phyloP scores from a whole-genome alignment of 768 basidiomycete species.

The Phlebiopsis gigantea region DNA sequence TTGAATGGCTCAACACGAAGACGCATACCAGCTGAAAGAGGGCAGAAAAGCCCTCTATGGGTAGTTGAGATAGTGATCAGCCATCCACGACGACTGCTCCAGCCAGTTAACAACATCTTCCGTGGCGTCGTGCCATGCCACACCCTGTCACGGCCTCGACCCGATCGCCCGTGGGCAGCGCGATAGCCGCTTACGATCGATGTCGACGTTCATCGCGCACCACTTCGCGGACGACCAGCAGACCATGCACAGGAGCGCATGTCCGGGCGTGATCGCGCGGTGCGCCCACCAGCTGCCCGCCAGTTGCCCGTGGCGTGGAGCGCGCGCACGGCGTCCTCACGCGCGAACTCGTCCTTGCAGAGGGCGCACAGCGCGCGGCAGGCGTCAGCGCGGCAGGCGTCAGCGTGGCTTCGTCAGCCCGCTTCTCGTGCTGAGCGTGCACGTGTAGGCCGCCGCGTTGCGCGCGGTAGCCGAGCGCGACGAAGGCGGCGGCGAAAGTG shows the following conservation, averaged over 20 bases:
- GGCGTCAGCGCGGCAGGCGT: not conserved
- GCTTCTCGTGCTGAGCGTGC: not conserved
- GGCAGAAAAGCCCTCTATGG: too few relatives aligned
- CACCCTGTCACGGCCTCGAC: not conserved
- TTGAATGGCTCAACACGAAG: too few relatives aligned
- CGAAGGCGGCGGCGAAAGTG: too few relatives aligned
- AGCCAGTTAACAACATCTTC: not conserved
- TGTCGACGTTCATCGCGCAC: not conserved
- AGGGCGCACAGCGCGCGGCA: not conserved
- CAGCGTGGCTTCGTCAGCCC: not conserved
- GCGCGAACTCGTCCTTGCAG: not conserved
- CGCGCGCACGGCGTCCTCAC: not conserved
- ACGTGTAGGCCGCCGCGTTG: too few relatives aligned
- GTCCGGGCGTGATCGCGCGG: not conserved
- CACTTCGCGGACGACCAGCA: not conserved
- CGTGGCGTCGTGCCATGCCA: not conserved
- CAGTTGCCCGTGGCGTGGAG: not conserved
- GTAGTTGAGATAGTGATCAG: not conserved
- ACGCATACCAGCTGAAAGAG: too few relatives aligned
- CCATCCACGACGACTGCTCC: not conserved
- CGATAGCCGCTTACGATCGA: not conserved
- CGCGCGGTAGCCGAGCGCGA: too few relatives aligned
- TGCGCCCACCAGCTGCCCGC: not conserved
- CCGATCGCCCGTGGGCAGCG: not conserved
- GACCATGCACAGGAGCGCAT: not conserved